phyloP scores from a whole-genome alignment of 805 yeast genomes.

The Barnettozyma wickerhamii region DNA sequence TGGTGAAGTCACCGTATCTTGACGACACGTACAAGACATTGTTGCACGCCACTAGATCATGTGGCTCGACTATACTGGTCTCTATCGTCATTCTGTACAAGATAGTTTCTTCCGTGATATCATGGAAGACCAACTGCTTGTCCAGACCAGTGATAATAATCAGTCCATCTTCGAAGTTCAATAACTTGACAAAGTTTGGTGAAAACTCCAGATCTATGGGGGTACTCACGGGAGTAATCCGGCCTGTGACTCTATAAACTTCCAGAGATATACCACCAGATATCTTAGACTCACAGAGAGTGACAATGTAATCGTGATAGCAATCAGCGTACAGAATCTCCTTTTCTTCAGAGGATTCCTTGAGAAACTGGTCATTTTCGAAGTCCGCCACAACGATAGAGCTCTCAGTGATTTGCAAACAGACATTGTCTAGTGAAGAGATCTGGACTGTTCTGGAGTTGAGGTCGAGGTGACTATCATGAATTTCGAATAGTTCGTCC shows the following conservation, averaged over 20 bases:
- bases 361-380: conserved; percentile 6
- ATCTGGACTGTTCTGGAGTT: conserved; percentile 13
- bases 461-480: conserved; percentile 19
- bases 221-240: conserved; percentile 7
- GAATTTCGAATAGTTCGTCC: conserved; percentile 25
- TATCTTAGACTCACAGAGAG: conserved; percentile 5
- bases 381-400: conserved; percentile 21
- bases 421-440: conserved; percentile 13
- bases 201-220: background rate
- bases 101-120: background rate
- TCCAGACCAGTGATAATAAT: conserved; percentile 11
- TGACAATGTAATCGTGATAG: conserved; percentile 12
- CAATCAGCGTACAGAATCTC: conserved; percentile 19
- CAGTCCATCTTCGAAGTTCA: conserved; percentile 6
- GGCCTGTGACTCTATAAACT: conserved; percentile 11
- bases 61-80: conserved; percentile 11
- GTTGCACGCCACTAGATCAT: conserved; percentile 18
- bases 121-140: conserved; percentile 3
- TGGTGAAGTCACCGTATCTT: conserved; percentile 16
- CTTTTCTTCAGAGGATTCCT: conserved; percentile 5
- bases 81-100: background rate
- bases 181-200: conserved; percentile 19
- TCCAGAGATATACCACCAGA: background rate
- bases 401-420: conserved; percentile 23
- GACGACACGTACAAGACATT: conserved; percentile 19